A percentile compares a stretch with the other conserved stretches of the same genome.
phyloP scores from a whole-genome alignment of 2,329 filamentous ascomycete genomes.

The Sporothrix mexicana region DNA sequence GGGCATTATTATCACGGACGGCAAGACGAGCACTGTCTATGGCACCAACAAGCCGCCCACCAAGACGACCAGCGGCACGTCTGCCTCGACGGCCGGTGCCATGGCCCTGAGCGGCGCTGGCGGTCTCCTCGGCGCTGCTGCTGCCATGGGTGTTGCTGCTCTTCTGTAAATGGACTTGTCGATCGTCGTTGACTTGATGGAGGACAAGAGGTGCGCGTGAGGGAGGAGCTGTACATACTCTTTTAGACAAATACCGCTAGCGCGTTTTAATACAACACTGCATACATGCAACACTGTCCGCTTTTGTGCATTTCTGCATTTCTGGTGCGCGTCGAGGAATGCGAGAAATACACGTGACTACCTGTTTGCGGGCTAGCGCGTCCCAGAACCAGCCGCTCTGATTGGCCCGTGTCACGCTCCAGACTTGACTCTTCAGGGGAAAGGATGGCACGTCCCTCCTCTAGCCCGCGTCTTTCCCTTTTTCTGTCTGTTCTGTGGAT shows the following conservation, averaged over 20 bases:
- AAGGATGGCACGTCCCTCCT: conserved; percentile 21
- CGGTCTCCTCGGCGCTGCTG: conserved; percentile 24
- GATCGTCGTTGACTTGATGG: neutral
- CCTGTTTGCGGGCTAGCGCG: conserved; percentile 22
- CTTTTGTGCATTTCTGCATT: neutral
- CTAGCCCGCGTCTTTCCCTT: neutral
- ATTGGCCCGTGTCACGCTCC: conserved; percentile 1
- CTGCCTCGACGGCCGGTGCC: conserved; percentile 20
- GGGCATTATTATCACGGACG: conserved; percentile 27
- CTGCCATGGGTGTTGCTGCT: conserved; percentile 26
- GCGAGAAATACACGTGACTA: conserved; percentile 17
- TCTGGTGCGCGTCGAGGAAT: neutral
- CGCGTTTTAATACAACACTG: neutral
- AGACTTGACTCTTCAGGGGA: neutral
- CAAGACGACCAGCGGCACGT: neutral
- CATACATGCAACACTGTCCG: neutral
- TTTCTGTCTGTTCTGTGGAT: conserved; percentile 8
- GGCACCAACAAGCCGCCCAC: conserved; percentile 32
- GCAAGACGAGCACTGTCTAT: conserved; percentile 33
- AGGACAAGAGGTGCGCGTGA: neutral
- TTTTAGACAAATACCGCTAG: neutral
- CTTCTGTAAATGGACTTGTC: conserved; percentile 23
- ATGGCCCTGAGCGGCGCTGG: neutral
- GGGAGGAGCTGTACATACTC: neutral
- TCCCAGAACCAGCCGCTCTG: neutral